These are phyloP conservation scores for Tolypocladium cylindrosporum DNA, from an alignment of 2,329 filamentous ascomycete genomes.

Conservation along the genomic window DNA sequence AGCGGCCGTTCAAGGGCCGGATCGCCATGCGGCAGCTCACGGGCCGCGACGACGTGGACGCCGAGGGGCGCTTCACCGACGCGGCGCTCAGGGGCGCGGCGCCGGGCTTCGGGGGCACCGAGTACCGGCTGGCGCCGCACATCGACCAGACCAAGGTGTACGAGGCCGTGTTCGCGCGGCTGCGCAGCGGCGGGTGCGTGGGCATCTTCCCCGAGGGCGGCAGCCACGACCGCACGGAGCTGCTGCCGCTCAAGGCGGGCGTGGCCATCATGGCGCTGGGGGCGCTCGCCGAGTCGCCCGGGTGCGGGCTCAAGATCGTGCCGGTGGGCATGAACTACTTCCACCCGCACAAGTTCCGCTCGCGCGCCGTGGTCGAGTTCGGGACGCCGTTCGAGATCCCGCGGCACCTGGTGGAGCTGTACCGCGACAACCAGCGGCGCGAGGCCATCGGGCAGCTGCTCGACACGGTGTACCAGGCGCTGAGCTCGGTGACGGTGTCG, in stretches of 20 bases:
- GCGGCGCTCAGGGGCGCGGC: constrained; percentile 41
- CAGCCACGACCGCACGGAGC: constrained; percentile 86
- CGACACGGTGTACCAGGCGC: constrained; percentile 74
- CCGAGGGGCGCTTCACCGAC: constrained; percentile 53
- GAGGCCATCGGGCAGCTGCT: constrained; percentile 80
- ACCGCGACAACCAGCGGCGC: constrained; percentile 71
- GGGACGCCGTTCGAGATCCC: constrained; percentile 82
- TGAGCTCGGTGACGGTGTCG: constrained; percentile 83
- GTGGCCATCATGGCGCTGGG: constrained; percentile 97
- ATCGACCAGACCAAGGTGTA: constrained; percentile 93
- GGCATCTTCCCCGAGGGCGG: constrained; percentile 97
- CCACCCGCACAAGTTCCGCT: constrained; percentile 96
- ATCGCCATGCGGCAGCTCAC: constrained; percentile 73
- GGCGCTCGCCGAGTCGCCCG: constrained; percentile 71
- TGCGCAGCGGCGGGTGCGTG: constrained; percentile 77
- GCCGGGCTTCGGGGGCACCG: constrained; percentile 63
- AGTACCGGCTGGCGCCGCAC: constrained; percentile 82
- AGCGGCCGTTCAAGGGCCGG: constrained; percentile 75
- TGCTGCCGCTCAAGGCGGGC: constrained; percentile 88
- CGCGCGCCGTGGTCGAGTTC: constrained; percentile 90
- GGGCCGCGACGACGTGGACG: constrained; percentile 61
- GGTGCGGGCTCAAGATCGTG: constrained; percentile 87
- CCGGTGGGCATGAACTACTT: constrained; percentile 99
- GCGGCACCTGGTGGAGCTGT: constrained; percentile 71
- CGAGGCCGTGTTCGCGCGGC: constrained; percentile 77